Percentiles rank a stretch among this genome's conserved stretches.
phyloP scores from a whole-genome alignment of 441 rosid genomes.

The Adansonia rubrostipa region DNA sequence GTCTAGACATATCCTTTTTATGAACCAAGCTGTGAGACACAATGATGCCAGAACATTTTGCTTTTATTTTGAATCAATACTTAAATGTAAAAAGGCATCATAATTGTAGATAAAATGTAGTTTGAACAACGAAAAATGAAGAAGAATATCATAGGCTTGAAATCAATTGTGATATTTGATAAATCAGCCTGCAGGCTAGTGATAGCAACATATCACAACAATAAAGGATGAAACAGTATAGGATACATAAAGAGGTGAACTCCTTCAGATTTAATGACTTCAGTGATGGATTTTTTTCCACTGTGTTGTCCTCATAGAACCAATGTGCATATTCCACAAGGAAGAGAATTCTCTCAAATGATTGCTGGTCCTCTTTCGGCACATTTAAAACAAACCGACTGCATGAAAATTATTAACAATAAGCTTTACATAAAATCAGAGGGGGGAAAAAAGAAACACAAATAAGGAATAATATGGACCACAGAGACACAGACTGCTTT shows the following conservation, averaged over 20 bases:
- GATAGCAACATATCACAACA: neutral
- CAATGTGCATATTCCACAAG: constrained; percentile 96
- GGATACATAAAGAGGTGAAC: constrained; percentile 90
- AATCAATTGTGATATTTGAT: constrained; percentile 15
- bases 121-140: neutral
- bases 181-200: neutral
- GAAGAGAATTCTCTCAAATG: constrained; percentile 93
- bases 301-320: constrained; percentile 96
- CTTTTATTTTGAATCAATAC: neutral
- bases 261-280: constrained; percentile 88
- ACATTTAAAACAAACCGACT: constrained; percentile 98
- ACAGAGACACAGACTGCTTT: neutral
- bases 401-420: constrained; percentile 36
- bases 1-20: neutral
- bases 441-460: constrained; percentile 11
- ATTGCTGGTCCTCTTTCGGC: constrained; percentile 94
- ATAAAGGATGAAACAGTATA: constrained; percentile 20
- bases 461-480: neutral
- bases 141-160: neutral
- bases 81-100: neutral
- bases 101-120: neutral
- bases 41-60: neutral
- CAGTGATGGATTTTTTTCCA: constrained; percentile 82
- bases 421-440: constrained; percentile 1
- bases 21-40: neutral